These are phyloP conservation scores for Tritrichomonas musculus DNA, from an alignment of 208 protist species.

Conservation along the genomic window DNA sequence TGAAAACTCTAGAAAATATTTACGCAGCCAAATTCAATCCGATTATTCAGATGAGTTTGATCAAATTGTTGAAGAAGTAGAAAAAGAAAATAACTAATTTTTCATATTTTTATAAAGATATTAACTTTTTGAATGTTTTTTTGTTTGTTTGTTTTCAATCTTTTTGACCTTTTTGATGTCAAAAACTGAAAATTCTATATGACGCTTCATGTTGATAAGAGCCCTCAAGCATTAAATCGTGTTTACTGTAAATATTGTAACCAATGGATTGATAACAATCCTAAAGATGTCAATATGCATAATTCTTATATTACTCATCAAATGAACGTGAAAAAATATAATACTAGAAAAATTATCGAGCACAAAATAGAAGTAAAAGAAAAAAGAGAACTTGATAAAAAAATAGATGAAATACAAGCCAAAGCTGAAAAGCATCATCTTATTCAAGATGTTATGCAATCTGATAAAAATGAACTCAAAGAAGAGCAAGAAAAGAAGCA, in stretches of 20 bases:
- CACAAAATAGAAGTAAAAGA: neutral
- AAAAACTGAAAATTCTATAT: no score
- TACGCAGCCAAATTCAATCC: no score
- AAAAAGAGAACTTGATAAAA: neutral
- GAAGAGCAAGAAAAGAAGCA: neutral
- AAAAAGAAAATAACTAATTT: no score
- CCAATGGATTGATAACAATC: neutral
- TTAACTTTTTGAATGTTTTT: no score
- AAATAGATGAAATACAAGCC: neutral
- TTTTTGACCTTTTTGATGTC: no score
- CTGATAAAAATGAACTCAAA: neutral
- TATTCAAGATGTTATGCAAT: neutral
- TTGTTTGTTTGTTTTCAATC: no score
- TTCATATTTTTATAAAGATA: no score
- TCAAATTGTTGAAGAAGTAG: no score
- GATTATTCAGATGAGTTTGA: no score
- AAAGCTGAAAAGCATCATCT: neutral
- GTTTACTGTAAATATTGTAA: neutral
- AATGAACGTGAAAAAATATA: neutral
- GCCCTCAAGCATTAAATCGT: neutral
- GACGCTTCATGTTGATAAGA: neutral
- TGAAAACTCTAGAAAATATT: no score
- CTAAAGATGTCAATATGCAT: neutral
- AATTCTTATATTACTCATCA: neutral
- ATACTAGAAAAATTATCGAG: neutral